Evolutionary conservation across 352 stramenopile species (phyloP), one percentile per base, ranked within the genome.

Genomic region (Globisporangium middletonii): DNA sequence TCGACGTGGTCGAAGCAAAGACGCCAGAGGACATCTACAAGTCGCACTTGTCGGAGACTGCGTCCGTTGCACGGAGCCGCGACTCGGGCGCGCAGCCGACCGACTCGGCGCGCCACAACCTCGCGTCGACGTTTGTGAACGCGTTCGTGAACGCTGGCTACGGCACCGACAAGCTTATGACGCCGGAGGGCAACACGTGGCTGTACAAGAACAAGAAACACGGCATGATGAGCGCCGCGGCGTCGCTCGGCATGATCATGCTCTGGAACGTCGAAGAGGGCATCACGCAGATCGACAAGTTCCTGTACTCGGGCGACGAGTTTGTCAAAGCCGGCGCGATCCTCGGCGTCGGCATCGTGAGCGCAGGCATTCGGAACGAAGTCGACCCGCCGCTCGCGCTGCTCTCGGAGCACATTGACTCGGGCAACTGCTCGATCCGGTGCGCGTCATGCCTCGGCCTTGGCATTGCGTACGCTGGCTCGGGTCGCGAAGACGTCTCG

Each of bases 141-240:
- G 97, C 96, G 38, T 98, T 99, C 65, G 97, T 99, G 19, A 99
- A 99, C 73, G 94, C 95, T 41, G 97, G 96, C 2, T 99, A 99
- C 73, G 86, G 96, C 59, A 96, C 94, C 19, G 97, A 99, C 73
- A 98, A 99, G 68, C 73, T 97, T 18, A 89, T 97, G 71, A 96
- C 88, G 0, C 88, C 89, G 0, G 92, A 98, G 41, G 87, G 80
- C 54, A 98, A 97, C 68, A 95, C 95, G 52, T 99, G 97, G 97
- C 69, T 99, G 30, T 99, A 99, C 82, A 99, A 99, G 77, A 99
- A 99, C 86, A 99, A 99, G 73, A 98, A 99, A 74, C 96, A 99
- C 64, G 97, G 97, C 53, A 99, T 99, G 97, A 97, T 99, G 79
- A 97, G 92, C 55, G 97, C 97, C 0, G 95, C 97, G 2, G 97